Conservation (phyloP, 805 yeast species). For the Nakazawaea laoshanensis region DNA sequence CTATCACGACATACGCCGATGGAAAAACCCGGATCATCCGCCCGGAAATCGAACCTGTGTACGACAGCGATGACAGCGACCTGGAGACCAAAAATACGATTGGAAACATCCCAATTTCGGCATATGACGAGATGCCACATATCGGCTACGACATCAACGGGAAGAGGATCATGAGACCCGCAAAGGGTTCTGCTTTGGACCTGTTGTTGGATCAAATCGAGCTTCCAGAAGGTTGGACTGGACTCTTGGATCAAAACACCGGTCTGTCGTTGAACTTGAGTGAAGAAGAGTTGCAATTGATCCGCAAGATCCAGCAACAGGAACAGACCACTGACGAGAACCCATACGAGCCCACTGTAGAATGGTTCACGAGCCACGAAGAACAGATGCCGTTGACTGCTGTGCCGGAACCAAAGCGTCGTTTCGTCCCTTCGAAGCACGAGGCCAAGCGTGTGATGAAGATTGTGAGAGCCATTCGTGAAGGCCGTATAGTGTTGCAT, state of each 20-base stretch:
- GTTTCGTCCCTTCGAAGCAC: slow-evolving; percentile 93
- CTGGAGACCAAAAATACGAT: slow-evolving; percentile 71
- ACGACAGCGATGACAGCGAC: slow-evolving; percentile 91
- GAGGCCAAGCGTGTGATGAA: slow-evolving; percentile 97
- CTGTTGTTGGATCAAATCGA: slow-evolving; percentile 84
- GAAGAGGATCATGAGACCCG: slow-evolving; percentile 97
- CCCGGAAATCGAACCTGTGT: slow-evolving; percentile 92
- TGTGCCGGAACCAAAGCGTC: slow-evolving; percentile 92
- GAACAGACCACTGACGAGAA: slow-evolving; percentile 73
- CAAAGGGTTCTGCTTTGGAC: slow-evolving; percentile 91
- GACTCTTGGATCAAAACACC: slow-evolving; percentile 81
- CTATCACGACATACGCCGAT: slow-evolving; percentile 52
- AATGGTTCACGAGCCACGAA: slow-evolving; percentile 84
- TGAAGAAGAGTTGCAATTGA: slow-evolving; percentile 81
- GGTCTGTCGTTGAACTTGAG: slow-evolving; percentile 79
- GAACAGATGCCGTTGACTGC: slow-evolving; percentile 91
- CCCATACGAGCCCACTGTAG: slow-evolving; percentile 90
- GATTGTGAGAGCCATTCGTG: slow-evolving; percentile 91
- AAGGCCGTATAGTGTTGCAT: slow-evolving; percentile 69
- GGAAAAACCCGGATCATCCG: slow-evolving; percentile 70
- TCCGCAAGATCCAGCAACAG: slow-evolving; percentile 76
- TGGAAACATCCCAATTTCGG: slow-evolving; percentile 87
- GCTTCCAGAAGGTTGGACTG: slow-evolving; percentile 98
- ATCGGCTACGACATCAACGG: slow-evolving; percentile 96
- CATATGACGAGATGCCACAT: slow-evolving; percentile 96